Evolutionary conservation across 176 grass and related monocot genomes (phyloP).

Genomic region (Lolium multiflorum): DNA sequence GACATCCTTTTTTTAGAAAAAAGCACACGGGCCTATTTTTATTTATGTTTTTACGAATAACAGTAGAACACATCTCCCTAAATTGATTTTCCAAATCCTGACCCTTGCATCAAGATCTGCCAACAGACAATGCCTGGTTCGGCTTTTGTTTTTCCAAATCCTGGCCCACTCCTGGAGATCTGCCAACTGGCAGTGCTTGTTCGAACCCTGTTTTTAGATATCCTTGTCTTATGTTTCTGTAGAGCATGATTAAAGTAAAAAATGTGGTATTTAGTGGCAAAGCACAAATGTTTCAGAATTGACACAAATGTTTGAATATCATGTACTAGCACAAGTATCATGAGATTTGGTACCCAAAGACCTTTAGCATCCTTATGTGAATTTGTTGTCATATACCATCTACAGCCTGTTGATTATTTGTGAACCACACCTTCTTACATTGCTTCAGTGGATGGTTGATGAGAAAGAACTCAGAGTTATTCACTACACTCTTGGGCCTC

Average conservation of each 20-base stretch:
- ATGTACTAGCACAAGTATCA: conserved; percentile 7
- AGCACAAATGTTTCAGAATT: not conserved
- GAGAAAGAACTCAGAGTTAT: conserved; percentile 92
- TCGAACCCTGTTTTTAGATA: not conserved
- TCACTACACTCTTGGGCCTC: conserved; percentile 87
- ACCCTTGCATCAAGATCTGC: not conserved
- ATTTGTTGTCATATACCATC: conserved; percentile 1
- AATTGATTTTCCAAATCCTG: not conserved
- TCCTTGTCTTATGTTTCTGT: not conserved
- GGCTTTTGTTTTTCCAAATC: conserved; percentile 8
- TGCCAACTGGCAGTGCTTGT: conserved; percentile 33
- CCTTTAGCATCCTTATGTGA: not conserved
- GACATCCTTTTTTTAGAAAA: not conserved
- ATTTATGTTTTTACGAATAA: conserved; percentile 3
- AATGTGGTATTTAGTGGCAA: not conserved
- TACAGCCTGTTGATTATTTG: conserved; percentile 5
- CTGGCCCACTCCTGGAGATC: not conserved
- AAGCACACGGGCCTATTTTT: not conserved
- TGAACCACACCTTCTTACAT: conserved; percentile 28
- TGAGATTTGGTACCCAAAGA: not conserved
- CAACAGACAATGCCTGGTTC: not conserved
- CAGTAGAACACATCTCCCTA: not conserved
- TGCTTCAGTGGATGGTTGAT: conserved; percentile 94
- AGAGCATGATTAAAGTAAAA: conserved; percentile 17
- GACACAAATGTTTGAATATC: conserved; percentile 5